Conservation (phyloP, 2,329 filamentous ascomycete species). For the Trichoderma endophyticum region DNA sequence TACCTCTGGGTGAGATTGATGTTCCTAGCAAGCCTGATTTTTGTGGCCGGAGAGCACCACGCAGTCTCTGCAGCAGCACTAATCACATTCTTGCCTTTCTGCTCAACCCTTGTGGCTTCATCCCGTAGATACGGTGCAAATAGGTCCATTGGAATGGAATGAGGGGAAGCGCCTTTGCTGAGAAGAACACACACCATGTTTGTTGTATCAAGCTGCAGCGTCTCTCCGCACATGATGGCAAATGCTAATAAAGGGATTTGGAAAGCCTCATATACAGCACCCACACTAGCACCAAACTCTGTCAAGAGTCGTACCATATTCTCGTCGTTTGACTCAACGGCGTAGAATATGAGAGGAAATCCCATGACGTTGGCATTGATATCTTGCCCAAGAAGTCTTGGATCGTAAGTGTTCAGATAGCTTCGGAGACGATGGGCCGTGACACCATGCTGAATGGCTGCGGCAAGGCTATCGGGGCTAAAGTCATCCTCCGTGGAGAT, state of each 20-base stretch:
- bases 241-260: slow-evolving; percentile 12
- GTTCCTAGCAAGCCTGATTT: slow-evolving; percentile 26
- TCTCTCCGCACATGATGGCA: slow-evolving; percentile 12
- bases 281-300: background rate
- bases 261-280: background rate
- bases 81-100: background rate
- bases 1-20: slow-evolving; percentile 34
- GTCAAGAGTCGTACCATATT: slow-evolving; percentile 9
- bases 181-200: slow-evolving; percentile 16
- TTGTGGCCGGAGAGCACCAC: slow-evolving; percentile 27
- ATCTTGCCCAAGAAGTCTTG: background rate
- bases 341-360: slow-evolving; percentile 11
- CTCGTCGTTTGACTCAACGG: slow-evolving; percentile 10
- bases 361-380: slow-evolving; percentile 6
- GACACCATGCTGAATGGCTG: slow-evolving; percentile 3
- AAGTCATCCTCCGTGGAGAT: background rate
- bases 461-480: background rate
- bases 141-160: background rate
- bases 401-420: background rate
- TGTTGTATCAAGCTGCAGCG: background rate
- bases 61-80: background rate
- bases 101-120: background rate
- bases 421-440: background rate
- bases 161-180: slow-evolving; percentile 6
- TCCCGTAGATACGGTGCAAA: background rate